Base-by-base conservation (phyloP, 2,329 filamentous ascomycete genomes). In the Diaporthe longicolla region DNA sequence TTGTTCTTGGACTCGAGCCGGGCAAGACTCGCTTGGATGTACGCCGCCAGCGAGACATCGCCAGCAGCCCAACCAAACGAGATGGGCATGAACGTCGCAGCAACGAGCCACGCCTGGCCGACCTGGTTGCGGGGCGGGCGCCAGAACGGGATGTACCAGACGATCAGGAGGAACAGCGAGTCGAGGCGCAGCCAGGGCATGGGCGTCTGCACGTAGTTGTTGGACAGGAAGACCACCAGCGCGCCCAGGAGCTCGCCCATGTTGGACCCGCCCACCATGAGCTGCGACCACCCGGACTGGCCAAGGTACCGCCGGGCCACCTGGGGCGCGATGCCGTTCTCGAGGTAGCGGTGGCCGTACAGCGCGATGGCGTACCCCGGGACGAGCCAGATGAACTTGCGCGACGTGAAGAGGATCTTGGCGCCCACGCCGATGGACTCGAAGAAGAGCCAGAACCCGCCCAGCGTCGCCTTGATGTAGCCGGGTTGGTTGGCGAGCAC, bases 21-120 rank as follows among this genome's bases (percentile, higher is more conserved):
- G 0, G 84, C 82, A n/a, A 88, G 82, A 8, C 84, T 84, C 4
- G 86, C 85, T 77, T 88, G 87, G 65, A 88, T 87, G 77, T 87
- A 88, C 1, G 87, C 87, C 1, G 85, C 84, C 0, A 88, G 83
- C 5, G 85, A 87, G 19, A 88, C 86, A 71, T 88, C 86, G 19
- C 86, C 86, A 5, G 87, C 86, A 0, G 87, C 87, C 86, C 86
- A 88, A 26, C 86, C 86, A 68, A 87, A 87, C 3, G 83, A 84
- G 66, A 87, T 82, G 2, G 86, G 86, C 29, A 87, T 79, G 73
- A 88, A 86, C 0, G 85, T 85, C 3, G 83, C 85, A 3, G 82
- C 85, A 32, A 84, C 82, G 21, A 85, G 83, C 86, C 84, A 88
- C 6, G 86, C 86, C 74, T 87, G 83, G 0, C 79, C 77, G 13